Evolutionary conservation across 257 asterid genomes (phyloP).

Genomic region (Fraxinus americana): DNA sequence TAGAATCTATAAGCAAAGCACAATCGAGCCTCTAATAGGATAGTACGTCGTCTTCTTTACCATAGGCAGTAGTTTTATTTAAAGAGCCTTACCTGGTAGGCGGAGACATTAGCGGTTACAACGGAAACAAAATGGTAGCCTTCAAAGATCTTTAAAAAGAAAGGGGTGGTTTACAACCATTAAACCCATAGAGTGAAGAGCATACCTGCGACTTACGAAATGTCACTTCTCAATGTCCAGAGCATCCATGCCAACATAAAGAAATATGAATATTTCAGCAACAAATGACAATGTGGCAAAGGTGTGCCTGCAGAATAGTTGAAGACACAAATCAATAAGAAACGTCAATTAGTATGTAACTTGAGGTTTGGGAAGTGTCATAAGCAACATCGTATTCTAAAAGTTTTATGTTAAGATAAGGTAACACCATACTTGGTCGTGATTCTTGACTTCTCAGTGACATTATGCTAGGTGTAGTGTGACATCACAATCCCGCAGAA

Average conservation of each 20-base stretch:
- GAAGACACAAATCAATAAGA: constrained; percentile 24
- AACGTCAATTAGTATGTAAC: constrained; percentile 17
- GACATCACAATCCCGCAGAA: constrained; percentile 99
- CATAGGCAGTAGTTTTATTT: too few relatives aligned
- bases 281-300: constrained; percentile 92
- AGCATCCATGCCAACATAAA: constrained; percentile 99
- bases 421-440: constrained; percentile 77
- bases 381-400: background rate
- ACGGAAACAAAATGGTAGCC: too few relatives aligned
- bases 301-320: constrained; percentile 68
- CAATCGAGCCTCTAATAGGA: background rate
- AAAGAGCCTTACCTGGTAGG: too few relatives aligned
- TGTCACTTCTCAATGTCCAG: constrained; percentile 95
- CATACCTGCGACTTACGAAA: constrained; percentile 77
- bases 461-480: constrained; percentile 99
- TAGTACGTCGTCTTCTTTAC: too few relatives aligned
- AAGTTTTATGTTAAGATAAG: background rate
- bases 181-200: too few relatives aligned
- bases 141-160: too few relatives aligned
- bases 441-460: constrained; percentile 92
- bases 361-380: constrained; percentile 16
- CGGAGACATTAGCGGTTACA: too few relatives aligned
- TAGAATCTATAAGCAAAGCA: background rate
- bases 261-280: constrained; percentile 90
- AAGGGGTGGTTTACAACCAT: too few relatives aligned